phyloP scores from a whole-genome alignment of 148 eudicot species.

The Dianthus caryophyllus region DNA sequence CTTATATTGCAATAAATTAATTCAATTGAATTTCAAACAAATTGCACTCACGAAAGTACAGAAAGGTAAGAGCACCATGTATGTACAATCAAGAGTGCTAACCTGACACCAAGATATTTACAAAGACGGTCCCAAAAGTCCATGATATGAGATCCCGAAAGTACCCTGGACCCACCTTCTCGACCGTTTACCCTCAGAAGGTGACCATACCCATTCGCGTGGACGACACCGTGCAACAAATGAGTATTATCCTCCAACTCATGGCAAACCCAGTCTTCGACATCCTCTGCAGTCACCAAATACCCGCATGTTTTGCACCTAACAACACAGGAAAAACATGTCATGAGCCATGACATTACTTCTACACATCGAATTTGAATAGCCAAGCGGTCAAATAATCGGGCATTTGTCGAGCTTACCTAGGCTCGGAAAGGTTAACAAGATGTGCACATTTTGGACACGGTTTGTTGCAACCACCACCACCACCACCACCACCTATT shows the following conservation, averaged over 20 bases:
- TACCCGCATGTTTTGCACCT: constrained; percentile 84
- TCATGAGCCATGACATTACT: no score
- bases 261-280: constrained; percentile 80
- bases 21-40: background rate
- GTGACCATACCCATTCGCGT: constrained; percentile 90
- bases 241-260: constrained; percentile 81
- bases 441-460: constrained; percentile 66
- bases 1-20: no score
- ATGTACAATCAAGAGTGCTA: constrained; percentile 36
- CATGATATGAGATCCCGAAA: constrained; percentile 86
- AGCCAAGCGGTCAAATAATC: no score
- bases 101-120: constrained; percentile 87
- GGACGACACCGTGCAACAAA: constrained; percentile 82
- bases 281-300: constrained; percentile 71
- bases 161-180: constrained; percentile 87
- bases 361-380: no score
- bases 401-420: constrained; percentile 57
- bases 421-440: constrained; percentile 62
- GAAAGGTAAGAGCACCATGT: constrained; percentile 27
- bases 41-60: constrained; percentile 22
- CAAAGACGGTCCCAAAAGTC: constrained; percentile 96
- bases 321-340: background rate
- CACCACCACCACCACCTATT: no score
- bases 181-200: constrained; percentile 87
- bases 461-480: constrained; percentile 62